Evolutionary conservation across 2,329 filamentous ascomycete species (phyloP), one percentile per base, ranked within the genome.

Genomic region (Aspergillus calidoustus): DNA sequence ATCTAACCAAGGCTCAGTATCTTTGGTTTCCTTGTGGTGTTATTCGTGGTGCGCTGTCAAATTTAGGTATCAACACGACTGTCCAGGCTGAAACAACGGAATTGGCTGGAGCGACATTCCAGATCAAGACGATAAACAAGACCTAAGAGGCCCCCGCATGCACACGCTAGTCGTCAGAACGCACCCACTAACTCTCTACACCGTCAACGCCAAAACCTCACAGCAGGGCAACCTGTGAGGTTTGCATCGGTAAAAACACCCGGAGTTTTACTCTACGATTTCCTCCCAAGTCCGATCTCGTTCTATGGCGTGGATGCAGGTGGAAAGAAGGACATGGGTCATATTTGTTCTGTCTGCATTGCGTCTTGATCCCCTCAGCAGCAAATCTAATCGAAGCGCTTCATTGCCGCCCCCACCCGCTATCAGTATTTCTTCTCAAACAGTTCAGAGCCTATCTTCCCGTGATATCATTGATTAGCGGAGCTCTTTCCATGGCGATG

Each of bases 1-100:
- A 19, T 60, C 57, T 66, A 25, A 66, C 38, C 15, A 41, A 23
- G 38, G 17, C 23, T 3, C 54, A 96, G 90, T 97, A 96, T 76
- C 83, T 99, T 15, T 97, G 92, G 86, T 97, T 98, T 72, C 95
- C 95, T 7, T 96, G 93, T 70, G 95, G 95, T 51, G 85, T 99
- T 53, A 91, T 99, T 63, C 86, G 94, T 61, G 95, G 95, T 31
- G 93, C 92, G n/a, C 81, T 99, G 54, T 90, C 93, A n/a, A 93
- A 90, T 54, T 83, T 99, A 81, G 95, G 94, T 6, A 93, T 98
- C 69, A 89, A 89, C 70, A 93, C 93, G 9, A 96, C 90, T 1
- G 94, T 99, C 1, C 91, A 96, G 69, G 95, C 93, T 4, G 95
- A 97, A 79, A 91, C 91, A 58, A 90, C 84, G 59, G 94, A 96